phyloP scores from a whole-genome alignment of 2,329 filamentous ascomycete species.

The Fusarium napiforme region DNA sequence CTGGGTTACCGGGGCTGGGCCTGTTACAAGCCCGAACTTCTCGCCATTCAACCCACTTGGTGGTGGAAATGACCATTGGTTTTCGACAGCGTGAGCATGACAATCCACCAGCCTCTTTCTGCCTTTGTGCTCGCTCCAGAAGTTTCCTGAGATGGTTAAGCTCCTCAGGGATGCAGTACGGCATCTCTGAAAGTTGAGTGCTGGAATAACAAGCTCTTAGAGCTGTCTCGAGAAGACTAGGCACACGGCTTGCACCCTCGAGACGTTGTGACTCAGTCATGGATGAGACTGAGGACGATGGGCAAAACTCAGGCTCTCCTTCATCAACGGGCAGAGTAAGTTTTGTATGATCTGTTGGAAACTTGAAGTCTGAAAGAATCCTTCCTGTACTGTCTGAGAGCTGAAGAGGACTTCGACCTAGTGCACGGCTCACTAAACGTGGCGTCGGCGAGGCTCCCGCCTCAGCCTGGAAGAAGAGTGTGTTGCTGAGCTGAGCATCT shows the following conservation, averaged over 20 bases:
- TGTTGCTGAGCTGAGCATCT: slow-evolving; percentile 6
- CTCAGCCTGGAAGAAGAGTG: slow-evolving; percentile 21
- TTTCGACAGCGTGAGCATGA: slow-evolving; percentile 64
- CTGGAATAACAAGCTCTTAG: slow-evolving; percentile 59
- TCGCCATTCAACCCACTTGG: slow-evolving; percentile 74
- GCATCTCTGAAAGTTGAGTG: slow-evolving; percentile 55
- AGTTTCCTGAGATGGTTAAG: slow-evolving; percentile 54
- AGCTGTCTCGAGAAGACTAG: slow-evolving; percentile 63
- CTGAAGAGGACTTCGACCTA: slow-evolving; percentile 49
- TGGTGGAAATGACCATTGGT: slow-evolving; percentile 60
- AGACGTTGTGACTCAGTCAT: slow-evolving; percentile 21
- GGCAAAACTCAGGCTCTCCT: slow-evolving; percentile 21
- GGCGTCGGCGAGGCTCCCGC: slow-evolving; percentile 11
- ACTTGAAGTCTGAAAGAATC: slow-evolving; percentile 46
- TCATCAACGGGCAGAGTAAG: slow-evolving; percentile 40
- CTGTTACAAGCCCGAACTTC: slow-evolving; percentile 47
- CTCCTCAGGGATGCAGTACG: slow-evolving; percentile 55
- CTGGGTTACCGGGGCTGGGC: background rate
- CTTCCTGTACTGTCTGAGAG: slow-evolving; percentile 46
- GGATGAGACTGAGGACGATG: slow-evolving; percentile 9
- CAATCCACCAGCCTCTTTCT: slow-evolving; percentile 60
- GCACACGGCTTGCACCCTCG: slow-evolving; percentile 51
- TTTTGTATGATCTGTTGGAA: slow-evolving; percentile 39
- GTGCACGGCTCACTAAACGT: slow-evolving; percentile 38
- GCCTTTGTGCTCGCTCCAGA: slow-evolving; percentile 53